Conservation (phyloP, 2,329 filamentous ascomycete species). For the Fonsecaea nubica region DNA sequence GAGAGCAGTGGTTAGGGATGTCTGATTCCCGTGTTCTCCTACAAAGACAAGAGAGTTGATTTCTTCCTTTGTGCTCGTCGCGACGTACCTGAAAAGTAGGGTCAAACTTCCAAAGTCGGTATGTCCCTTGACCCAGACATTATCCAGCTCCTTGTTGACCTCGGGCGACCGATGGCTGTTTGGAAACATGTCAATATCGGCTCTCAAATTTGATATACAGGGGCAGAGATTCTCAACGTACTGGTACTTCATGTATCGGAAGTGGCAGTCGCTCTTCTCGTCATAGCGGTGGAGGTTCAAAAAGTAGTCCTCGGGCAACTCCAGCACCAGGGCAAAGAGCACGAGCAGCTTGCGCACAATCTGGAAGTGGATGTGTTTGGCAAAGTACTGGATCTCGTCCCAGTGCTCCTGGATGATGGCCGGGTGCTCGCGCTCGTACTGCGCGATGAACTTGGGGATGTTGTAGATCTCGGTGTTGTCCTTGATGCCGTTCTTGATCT, state of each 20-base stretch:
- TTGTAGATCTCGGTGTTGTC: conserved; percentile 69
- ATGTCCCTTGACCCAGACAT: conserved; percentile 58
- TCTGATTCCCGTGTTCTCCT: no score
- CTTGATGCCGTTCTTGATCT: conserved; percentile 41
- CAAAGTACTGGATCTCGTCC: conserved; percentile 63
- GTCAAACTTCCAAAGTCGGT: conserved; percentile 65
- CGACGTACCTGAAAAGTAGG: conserved; percentile 54
- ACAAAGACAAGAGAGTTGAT: background rate
- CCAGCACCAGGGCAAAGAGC: conserved; percentile 65
- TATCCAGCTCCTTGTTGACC: conserved; percentile 53
- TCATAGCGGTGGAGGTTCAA: conserved; percentile 64
- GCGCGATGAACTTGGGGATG: conserved; percentile 62
- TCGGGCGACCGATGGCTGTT: conserved; percentile 51
- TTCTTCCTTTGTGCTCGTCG: no score
- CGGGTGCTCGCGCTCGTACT: conserved; percentile 55
- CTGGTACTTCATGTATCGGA: conserved; percentile 66
- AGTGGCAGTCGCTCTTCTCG: conserved; percentile 62
- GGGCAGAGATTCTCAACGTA: background rate
- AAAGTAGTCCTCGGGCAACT: conserved; percentile 65
- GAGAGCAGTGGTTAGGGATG: no score
- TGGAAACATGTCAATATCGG: background rate
- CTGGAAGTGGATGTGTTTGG: conserved; percentile 58
- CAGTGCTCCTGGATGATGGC: conserved; percentile 57
- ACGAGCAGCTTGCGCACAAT: conserved; percentile 62
- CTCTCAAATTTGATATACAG: background rate